Percentiles rank a stretch among this genome's conserved stretches.
Conservation (phyloP, 768 basidiomycete genomes). For the Mycena filopes region DNA sequence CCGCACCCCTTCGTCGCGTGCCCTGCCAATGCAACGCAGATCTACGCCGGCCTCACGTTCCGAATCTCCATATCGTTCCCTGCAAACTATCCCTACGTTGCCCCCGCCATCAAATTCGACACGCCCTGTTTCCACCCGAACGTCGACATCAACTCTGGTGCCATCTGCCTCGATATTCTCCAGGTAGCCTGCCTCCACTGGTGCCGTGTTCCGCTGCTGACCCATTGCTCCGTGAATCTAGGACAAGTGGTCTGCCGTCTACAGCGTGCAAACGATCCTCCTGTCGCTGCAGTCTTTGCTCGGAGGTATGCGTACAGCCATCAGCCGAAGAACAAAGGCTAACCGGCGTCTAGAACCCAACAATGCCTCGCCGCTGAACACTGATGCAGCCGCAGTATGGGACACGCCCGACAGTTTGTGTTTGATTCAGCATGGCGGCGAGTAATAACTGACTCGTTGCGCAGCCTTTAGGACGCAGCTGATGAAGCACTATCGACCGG, state of each 20-base stretch:
- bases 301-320: conserved; percentile 71
- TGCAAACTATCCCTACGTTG: conserved; percentile 87
- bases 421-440: background rate
- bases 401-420: conserved; percentile 69
- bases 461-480: conserved; percentile 79
- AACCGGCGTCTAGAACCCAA: conserved; percentile 75
- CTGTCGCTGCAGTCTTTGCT: conserved; percentile 89
- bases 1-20: conserved; percentile 22
- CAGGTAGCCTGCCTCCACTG: conserved; percentile 60
- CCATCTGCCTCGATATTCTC: conserved; percentile 89
- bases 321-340: background rate
- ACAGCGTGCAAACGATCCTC: conserved; percentile 91
- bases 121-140: conserved; percentile 94
- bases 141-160: conserved; percentile 80
- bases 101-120: conserved; percentile 88
- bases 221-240: conserved; percentile 39
- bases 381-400: conserved; percentile 89
- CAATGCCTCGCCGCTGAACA: conserved; percentile 90
- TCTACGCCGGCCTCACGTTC: conserved; percentile 84
- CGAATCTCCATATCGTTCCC: conserved; percentile 89
- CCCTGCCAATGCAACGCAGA: conserved; percentile 49
- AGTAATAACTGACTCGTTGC: conserved; percentile 20
- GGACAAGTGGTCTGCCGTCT: conserved; percentile 96
- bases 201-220: conserved; percentile 1
- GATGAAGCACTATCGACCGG: conserved; percentile 76